These are phyloP conservation scores for Metschnikowia lachancei DNA, from an alignment of 805 yeast species.

Conservation along the genomic window DNA sequence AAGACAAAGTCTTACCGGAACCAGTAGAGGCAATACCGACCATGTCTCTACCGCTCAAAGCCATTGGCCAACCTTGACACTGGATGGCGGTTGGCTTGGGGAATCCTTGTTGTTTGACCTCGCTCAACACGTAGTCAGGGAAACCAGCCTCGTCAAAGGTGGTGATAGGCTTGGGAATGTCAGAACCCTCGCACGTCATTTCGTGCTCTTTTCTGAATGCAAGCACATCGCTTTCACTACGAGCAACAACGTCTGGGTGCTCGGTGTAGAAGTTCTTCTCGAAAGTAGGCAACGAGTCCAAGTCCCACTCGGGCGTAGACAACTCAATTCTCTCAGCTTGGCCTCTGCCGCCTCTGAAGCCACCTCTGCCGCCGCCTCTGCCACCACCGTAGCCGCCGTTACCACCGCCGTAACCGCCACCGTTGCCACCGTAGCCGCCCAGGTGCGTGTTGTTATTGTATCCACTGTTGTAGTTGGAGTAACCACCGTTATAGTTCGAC, in stretches of 20 bases:
- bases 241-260: constrained; percentile 70
- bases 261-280: constrained; percentile 94
- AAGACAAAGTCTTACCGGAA: constrained; percentile 96
- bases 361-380: constrained; percentile 30
- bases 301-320: constrained; percentile 77
- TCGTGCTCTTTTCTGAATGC: constrained; percentile 79
- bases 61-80: constrained; percentile 99
- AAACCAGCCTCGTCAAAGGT: constrained; percentile 95
- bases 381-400: constrained; percentile 30
- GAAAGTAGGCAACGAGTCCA: constrained; percentile 74
- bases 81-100: constrained; percentile 94
- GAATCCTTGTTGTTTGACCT: constrained; percentile 90
- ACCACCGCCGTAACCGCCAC: constrained; percentile 21
- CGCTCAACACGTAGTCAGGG: constrained; percentile 88
- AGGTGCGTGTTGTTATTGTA: constrained; percentile 19
- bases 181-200: constrained; percentile 79
- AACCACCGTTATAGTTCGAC: constrained; percentile 23
- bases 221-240: constrained; percentile 70
- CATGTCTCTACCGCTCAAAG: constrained; percentile 97
- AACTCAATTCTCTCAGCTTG: constrained; percentile 49
- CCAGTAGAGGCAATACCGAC: constrained; percentile 99
- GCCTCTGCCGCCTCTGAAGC: constrained; percentile 28
- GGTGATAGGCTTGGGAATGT: constrained; percentile 93
- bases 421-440: constrained; percentile 22
- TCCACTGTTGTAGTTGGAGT: constrained; percentile 35